Base-by-base conservation (phyloP, 805 yeast species). In the Yarrowia divulgata region DNA sequence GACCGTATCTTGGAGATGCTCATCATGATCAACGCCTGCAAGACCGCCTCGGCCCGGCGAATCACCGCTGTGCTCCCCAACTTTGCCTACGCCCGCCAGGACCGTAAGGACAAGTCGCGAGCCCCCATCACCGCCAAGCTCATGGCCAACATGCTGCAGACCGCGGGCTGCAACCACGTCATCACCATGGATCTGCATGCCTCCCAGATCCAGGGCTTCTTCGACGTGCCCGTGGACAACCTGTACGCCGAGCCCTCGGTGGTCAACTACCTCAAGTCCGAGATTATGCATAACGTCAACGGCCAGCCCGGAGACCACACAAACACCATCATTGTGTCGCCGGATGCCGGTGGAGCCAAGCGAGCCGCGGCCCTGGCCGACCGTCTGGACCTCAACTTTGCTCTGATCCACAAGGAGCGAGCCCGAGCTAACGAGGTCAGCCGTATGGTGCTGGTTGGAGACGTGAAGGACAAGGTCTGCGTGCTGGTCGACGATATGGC, bases 271-370 rank as follows among this genome's bases (percentile, higher is more conserved):
- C 91, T 95, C 74, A 87, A 85, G 73, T 48, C 55, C 50, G 68
- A 63, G 48, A 40, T 63, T n/a, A 63, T 63, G 68, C 90, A 87
- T 71, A 85, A 87, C 72, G 82, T 87, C 55, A 63, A 63, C 54
- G 68, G 68, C 45, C 45, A 48, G 57, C 68, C 68, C 37, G 68
- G 68, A 14, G 84, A 85, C 72, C 79, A 82, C 72, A 80, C 81
- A 32, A 84, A 88, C 72, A 85, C 92, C 23, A 90, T 93, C 70
- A 86, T 95, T 69, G 96, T 95, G 13, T 93, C 97, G 2, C 99
- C 99, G 2, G 99, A 95, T 80, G 99, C 99, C 1, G 99, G 99
- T 74, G 99, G 99, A 71, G 99, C 99, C 64, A 95, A 95, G 80
- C 87, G 99, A 73, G 99, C 94, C 32, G 98, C 99, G 0, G 89